Conservation (phyloP, 441 rosid genomes). For the Adansonia madagascariensis region DNA sequence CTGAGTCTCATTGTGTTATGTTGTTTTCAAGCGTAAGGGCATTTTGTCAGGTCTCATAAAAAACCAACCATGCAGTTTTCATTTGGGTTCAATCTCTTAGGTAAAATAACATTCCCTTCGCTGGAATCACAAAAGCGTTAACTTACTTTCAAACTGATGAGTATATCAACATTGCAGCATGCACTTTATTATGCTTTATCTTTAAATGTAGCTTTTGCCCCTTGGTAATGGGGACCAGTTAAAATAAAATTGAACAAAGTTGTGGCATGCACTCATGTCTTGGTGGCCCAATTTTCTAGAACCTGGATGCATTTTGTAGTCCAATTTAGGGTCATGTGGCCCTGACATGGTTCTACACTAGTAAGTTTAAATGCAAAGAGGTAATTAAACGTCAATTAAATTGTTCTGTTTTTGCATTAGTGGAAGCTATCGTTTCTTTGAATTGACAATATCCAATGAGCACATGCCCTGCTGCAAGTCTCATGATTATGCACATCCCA, state of each 20-base stretch:
- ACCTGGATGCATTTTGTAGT: background rate
- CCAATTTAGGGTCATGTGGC: background rate
- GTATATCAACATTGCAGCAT: background rate
- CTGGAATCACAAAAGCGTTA: background rate
- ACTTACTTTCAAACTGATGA: background rate
- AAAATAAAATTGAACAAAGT: too few species aligned
- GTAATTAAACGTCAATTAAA: background rate
- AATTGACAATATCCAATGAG: background rate
- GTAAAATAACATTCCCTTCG: background rate
- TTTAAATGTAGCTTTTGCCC: background rate
- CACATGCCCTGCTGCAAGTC: background rate
- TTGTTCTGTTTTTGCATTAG: background rate
- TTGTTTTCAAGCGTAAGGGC: conserved; percentile 18
- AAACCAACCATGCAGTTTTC: background rate
- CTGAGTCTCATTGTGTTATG: background rate
- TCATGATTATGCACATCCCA: background rate
- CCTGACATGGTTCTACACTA: background rate
- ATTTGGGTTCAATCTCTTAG: conserved; percentile 3
- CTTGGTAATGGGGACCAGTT: background rate
- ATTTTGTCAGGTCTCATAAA: background rate
- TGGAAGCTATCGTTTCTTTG: background rate
- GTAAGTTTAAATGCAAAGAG: background rate
- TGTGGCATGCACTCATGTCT: too few species aligned
- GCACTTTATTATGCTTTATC: background rate
- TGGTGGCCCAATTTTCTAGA: background rate